A percentile compares a stretch with the other conserved stretches of the same genome.
phyloP scores from a whole-genome alignment of 441 rosid species.

The Brassica balearica region DNA sequence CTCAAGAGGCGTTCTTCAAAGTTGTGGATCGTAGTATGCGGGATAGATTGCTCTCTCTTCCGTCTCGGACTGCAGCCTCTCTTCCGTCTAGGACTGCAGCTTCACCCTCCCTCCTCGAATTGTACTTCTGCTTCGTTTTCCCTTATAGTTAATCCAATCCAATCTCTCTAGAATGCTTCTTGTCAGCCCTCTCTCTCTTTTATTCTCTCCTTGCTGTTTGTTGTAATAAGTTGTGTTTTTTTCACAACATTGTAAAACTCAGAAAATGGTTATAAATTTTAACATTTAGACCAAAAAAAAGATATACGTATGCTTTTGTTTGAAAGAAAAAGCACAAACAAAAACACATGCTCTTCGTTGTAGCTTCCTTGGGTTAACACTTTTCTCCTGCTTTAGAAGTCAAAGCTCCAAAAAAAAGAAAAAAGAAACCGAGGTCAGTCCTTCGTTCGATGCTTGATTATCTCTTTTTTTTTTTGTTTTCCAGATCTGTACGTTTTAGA shows the following conservation, averaged over 20 bases:
- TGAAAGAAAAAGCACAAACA: constrained; percentile 24
- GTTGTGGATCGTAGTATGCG: background rate
- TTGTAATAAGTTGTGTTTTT: background rate
- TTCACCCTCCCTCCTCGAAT: background rate
- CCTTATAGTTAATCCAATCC: background rate
- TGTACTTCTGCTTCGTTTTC: background rate
- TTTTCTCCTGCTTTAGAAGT: constrained; percentile 37
- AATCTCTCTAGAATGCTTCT: background rate
- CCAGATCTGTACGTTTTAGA: constrained; percentile 37
- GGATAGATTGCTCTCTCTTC: background rate
- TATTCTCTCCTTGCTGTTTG: background rate
- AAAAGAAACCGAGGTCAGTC: constrained; percentile 24
- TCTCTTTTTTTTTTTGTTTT: background rate
- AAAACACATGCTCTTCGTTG: constrained; percentile 41
- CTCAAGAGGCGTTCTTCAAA: background rate
- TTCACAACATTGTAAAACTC: background rate
- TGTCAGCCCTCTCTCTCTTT: background rate
- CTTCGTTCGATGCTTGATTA: background rate
- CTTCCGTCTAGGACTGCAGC: background rate
- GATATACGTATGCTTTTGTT: constrained; percentile 31
- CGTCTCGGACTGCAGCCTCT: background rate
- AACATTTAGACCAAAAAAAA: background rate
- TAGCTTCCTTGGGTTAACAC: constrained; percentile 35
- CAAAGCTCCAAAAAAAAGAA: constrained; percentile 23
- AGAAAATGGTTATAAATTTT: background rate